These are phyloP conservation scores for Fusarium protoensiforme DNA, from an alignment of 2,329 filamentous ascomycete species.

Conservation along the genomic window DNA sequence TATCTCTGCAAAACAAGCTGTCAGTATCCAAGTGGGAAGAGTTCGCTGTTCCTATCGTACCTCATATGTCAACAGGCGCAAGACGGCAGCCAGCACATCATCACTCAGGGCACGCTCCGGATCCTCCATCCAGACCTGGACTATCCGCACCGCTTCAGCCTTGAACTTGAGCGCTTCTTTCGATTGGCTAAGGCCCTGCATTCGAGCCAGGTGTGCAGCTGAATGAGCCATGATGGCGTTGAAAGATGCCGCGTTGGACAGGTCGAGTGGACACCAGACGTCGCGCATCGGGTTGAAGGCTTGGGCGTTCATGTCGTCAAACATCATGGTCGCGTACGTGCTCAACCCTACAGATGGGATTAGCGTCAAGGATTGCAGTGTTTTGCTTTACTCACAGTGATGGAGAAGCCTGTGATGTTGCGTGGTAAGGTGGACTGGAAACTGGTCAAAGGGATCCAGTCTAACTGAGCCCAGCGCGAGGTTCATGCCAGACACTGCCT, in stretches of 20 bases:
- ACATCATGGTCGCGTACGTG: slow-evolving; percentile 47
- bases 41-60: not conserved
- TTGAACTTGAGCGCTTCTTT: slow-evolving; percentile 47
- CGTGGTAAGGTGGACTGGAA: not conserved
- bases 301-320: slow-evolving; percentile 38
- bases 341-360: not conserved
- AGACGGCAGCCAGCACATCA: slow-evolving; percentile 28
- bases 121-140: slow-evolving; percentile 48
- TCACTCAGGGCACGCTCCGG: slow-evolving; percentile 45
- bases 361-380: not conserved
- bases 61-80: slow-evolving; percentile 5
- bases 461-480: not conserved
- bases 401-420: slow-evolving; percentile 8
- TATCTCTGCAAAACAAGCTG: not conserved
- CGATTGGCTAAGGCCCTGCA: slow-evolving; percentile 44
- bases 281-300: slow-evolving; percentile 53
- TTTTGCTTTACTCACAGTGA: not conserved
- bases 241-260: slow-evolving; percentile 54
- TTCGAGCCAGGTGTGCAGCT: slow-evolving; percentile 50
- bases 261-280: slow-evolving; percentile 52
- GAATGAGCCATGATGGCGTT: slow-evolving; percentile 55
- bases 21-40: not conserved
- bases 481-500: slow-evolving; percentile 8
- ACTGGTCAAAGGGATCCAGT: slow-evolving; percentile 7
- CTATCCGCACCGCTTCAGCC: slow-evolving; percentile 48